Evolutionary conservation across 2,329 filamentous ascomycete genomes (phyloP), one percentile per base, ranked within the genome.

Genomic region (Mycosphaerella sp.): DNA sequence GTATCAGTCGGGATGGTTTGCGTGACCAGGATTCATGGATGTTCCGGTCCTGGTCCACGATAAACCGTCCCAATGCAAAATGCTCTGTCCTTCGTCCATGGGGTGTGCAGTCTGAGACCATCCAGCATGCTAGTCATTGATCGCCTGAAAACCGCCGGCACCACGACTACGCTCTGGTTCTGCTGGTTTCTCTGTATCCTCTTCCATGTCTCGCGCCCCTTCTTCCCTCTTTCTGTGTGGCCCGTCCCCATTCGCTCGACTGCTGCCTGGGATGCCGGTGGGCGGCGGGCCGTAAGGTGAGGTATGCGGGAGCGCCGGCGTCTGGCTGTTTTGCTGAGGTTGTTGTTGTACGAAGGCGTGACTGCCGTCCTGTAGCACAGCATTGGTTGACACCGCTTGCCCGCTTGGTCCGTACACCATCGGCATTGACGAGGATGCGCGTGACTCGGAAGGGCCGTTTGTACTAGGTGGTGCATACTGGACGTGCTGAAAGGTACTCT

Each of bases 271-370:
- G 11, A 62, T 21, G 7, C 60, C 60, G 7, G 55, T 59, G 9
- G 50, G 54, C 10, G 54, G 56, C 31, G 59, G 52, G 7, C 52
- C 56, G 40, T 60, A 62, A 8, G 58, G 58, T 36, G 56, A 60
- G 21, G 56, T 56, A 17, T 59, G 60, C 12, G 58, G 56, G n/a
- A 62, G 48, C n/a, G 56, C 45, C n/a, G 56, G 51, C 31, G 48
- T 48, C 39, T 51, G 48, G 31, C 48, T 51, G 48, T 23, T 48
- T 2, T 41, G 53, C 9, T 46, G 36, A 21, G 51, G 12, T 31
- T 31, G 6, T 26, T 17, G 17, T 10, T 55, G 47, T 26, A 52
- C 38, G 44, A 49, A 59, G 31, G 48, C 43, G 6, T 48, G 52
- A 12, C 50, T 47, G 14, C 55, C 58, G 38, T 60, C 55, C 32